phyloP scores from a whole-genome alignment of 768 basidiomycete species.

The Galerina marginata region DNA sequence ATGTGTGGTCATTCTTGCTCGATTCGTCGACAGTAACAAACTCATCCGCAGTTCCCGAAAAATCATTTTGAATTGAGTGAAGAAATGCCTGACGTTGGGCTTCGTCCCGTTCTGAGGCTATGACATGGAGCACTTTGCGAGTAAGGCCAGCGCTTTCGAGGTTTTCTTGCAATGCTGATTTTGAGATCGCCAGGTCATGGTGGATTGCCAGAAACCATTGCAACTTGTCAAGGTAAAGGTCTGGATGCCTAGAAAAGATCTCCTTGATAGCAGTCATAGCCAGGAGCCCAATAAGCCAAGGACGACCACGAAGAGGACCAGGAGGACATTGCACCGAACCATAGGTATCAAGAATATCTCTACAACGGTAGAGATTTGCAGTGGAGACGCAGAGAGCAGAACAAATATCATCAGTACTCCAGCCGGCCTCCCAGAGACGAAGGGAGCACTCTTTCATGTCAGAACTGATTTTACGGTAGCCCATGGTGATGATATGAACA shows the following conservation, averaged over 20 bases:
- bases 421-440: constrained; percentile 27
- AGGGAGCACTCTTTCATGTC: constrained; percentile 34
- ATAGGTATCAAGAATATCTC: constrained; percentile 24
- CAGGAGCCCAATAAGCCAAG: constrained; percentile 21
- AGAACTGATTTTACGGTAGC: constrained; percentile 19
- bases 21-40: constrained; percentile 29
- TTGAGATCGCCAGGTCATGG: constrained; percentile 27
- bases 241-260: constrained; percentile 18
- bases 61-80: constrained; percentile 1
- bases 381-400: constrained; percentile 28
- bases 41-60: not conserved
- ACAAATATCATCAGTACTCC: constrained; percentile 24
- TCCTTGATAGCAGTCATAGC: constrained; percentile 25
- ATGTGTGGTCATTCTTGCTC: constrained; percentile 39
- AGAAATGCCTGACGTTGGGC: too few relatives aligned
- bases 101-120: constrained; percentile 29
- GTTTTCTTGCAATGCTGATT: constrained; percentile 53
- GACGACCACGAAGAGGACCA: constrained; percentile 24
- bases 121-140: constrained; percentile 62
- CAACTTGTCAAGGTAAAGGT: constrained; percentile 29
- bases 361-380: constrained; percentile 35
- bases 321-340: constrained; percentile 19
- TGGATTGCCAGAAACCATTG: constrained; percentile 24
- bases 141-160: constrained; percentile 73
- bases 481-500: too few relatives aligned